Evolutionary conservation across 2,329 filamentous ascomycete species (phyloP).

Genomic region (Epichloe bromicola): DNA sequence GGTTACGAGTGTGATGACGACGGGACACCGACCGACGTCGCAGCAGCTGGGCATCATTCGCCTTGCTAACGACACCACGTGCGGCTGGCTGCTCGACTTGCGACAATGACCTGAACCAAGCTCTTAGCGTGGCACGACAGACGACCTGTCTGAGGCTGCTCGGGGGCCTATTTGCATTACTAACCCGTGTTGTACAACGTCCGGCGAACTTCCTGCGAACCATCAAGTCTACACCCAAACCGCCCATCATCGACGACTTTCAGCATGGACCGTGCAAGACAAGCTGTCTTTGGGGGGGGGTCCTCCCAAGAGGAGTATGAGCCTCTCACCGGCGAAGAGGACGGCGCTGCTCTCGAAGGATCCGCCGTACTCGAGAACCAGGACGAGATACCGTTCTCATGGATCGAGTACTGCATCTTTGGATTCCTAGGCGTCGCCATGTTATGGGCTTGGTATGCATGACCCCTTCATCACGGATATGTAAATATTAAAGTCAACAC

Average conservation of each 20-base stretch:
- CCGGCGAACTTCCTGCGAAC: too few species aligned
- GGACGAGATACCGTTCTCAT: constrained; percentile 53
- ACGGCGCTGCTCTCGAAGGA: constrained; percentile 14
- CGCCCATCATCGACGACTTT: background rate
- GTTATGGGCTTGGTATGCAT: constrained; percentile 84
- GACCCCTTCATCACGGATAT: background rate
- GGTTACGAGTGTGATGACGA: background rate
- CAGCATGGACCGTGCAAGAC: constrained; percentile 17
- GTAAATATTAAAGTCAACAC: too few species aligned
- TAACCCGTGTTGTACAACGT: background rate
- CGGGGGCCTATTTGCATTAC: background rate
- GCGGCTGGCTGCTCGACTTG: background rate
- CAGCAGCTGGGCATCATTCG: background rate
- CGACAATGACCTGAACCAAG: background rate
- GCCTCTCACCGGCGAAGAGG: constrained; percentile 18
- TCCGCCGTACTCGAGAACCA: constrained; percentile 18
- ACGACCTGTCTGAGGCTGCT: too few species aligned
- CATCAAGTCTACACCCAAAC: background rate
- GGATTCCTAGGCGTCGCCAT: constrained; percentile 77
- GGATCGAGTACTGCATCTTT: constrained; percentile 78
- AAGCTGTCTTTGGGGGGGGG: constrained; percentile 4
- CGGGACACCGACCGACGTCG: background rate
- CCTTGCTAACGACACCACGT: background rate
- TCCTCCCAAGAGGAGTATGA: constrained; percentile 17
- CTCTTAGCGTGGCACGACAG: background rate